Conservation (phyloP, 805 yeast genomes). For the Schwanniomyces pseudopolymorphus region DNA sequence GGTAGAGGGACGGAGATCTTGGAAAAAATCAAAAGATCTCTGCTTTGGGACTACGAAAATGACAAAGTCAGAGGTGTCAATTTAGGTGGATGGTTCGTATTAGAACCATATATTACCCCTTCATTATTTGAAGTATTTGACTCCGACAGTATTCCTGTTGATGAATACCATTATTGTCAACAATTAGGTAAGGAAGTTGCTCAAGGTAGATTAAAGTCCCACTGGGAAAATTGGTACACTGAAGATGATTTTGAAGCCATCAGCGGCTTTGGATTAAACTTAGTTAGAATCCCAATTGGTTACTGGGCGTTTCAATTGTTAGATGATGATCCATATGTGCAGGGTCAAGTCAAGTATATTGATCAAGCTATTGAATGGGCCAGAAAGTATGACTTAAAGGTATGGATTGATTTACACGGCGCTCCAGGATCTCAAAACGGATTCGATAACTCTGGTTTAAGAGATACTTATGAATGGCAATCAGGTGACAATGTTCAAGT, state of each 20-base stretch:
- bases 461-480: conserved; percentile 64
- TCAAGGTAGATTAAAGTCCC: conserved; percentile 49
- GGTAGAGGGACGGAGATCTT: not conserved
- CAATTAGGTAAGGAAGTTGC: conserved; percentile 64
- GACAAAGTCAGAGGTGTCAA: conserved; percentile 64
- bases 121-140: conserved; percentile 58
- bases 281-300: conserved; percentile 89
- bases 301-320: conserved; percentile 83
- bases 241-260: conserved; percentile 70
- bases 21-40: conserved; percentile 19
- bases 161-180: conserved; percentile 72
- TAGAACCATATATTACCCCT: conserved; percentile 87
- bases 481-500: conserved; percentile 49
- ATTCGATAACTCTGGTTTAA: conserved; percentile 87
- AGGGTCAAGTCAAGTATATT: conserved; percentile 72
- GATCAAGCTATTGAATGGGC: conserved; percentile 83
- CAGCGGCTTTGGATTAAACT: conserved; percentile 64
- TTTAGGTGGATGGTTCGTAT: conserved; percentile 87
- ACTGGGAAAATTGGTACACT: conserved; percentile 78
- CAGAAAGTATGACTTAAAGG: conserved; percentile 57
- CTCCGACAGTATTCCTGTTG: conserved; percentile 59
- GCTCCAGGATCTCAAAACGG: conserved; percentile 98
- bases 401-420: conserved; percentile 92
- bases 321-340: conserved; percentile 78
- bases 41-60: conserved; percentile 32